Conservation (phyloP, 2,329 filamentous ascomycete genomes). For the Talaromyces sp. region DNA sequence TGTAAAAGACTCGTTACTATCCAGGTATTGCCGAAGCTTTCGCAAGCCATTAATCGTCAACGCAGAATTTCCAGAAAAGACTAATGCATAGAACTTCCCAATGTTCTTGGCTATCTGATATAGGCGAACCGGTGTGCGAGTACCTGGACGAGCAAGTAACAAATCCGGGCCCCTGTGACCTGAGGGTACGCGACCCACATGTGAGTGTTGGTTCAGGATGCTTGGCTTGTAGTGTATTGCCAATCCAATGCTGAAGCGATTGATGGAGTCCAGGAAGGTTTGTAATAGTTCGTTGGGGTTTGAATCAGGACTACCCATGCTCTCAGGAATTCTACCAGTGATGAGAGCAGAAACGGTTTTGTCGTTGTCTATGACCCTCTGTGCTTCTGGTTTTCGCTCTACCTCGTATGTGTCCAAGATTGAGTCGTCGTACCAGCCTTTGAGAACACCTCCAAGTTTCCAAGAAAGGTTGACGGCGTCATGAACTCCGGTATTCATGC, state of each 20-base stretch:
- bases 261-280: not conserved
- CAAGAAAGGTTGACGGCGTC: conserved; percentile 1
- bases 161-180: not conserved
- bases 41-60: not conserved
- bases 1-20: not conserved
- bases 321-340: not conserved
- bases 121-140: not conserved
- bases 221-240: conserved; percentile 2
- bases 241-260: not conserved
- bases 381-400: conserved; percentile 1
- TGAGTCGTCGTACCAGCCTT: conserved; percentile 1
- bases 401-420: not conserved
- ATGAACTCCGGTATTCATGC: conserved; percentile 1
- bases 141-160: not conserved
- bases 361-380: not conserved
- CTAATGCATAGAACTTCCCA: not conserved
- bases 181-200: not conserved
- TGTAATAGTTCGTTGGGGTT: not conserved
- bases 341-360: conserved; percentile 4
- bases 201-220: not conserved
- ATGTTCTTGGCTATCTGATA: not conserved
- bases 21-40: not conserved
- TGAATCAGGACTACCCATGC: not conserved
- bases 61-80: not conserved
- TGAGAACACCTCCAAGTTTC: not conserved